phyloP scores from a whole-genome alignment of 805 yeast genomes.

The Yamadazyma sp. region DNA sequence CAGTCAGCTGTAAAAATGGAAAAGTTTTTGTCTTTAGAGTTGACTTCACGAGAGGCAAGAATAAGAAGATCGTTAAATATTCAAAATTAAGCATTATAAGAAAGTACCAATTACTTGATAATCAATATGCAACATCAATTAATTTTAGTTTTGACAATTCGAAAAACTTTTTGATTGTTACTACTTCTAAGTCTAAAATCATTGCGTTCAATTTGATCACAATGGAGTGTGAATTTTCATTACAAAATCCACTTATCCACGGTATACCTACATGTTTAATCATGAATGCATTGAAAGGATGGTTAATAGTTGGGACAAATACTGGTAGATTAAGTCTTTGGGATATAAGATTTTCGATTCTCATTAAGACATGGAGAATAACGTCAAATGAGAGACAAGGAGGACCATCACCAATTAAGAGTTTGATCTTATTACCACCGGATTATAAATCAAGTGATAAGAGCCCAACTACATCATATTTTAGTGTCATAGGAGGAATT shows the following conservation, averaged over 20 bases:
- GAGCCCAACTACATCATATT: conserved; percentile 7
- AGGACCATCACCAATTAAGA: conserved; percentile 5
- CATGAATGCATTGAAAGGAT: conserved; percentile 49
- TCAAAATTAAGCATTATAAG: conserved; percentile 34
- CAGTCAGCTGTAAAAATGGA: conserved; percentile 52
- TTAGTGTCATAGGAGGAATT: conserved; percentile 39
- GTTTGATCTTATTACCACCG: conserved; percentile 10
- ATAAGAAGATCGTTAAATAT: conserved; percentile 27
- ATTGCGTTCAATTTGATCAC: conserved; percentile 56
- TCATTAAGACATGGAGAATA: conserved; percentile 62
- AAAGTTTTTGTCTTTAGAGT: conserved; percentile 34
- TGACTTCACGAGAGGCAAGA: conserved; percentile 33
- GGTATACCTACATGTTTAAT: conserved; percentile 66
- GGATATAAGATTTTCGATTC: conserved; percentile 70
- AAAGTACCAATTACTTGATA: conserved; percentile 35
- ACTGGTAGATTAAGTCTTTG: conserved; percentile 74
- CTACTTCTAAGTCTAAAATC: conserved; percentile 54
- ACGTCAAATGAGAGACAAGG: conserved; percentile 26
- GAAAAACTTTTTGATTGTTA: conserved; percentile 38
- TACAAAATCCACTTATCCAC: conserved; percentile 57
- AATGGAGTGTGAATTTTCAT: conserved; percentile 39
- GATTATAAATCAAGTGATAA: conserved; percentile 2
- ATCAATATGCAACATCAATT: conserved; percentile 11
- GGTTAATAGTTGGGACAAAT: conserved; percentile 74
- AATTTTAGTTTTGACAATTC: conserved; percentile 5